A percentile compares a stretch with the other conserved stretches of the same genome.
Conservation (phyloP, 139 green algal genomes). For the Pycnococcus provasolii region DNA sequence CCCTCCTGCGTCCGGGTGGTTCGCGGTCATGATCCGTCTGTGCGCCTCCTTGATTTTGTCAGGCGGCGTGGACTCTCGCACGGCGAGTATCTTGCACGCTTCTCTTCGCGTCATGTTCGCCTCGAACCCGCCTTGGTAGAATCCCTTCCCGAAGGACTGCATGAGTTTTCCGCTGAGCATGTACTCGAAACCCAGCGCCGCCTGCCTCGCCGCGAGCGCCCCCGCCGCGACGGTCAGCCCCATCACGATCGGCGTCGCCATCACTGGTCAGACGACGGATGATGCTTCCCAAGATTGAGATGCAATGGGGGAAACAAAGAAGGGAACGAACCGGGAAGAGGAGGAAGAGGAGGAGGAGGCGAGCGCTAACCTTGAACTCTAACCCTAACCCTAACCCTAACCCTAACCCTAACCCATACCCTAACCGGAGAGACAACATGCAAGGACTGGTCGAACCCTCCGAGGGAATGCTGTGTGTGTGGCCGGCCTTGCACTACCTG, state of each 20-base stretch:
- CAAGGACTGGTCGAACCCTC: too few relatives aligned
- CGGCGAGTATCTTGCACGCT: conserved; percentile 78
- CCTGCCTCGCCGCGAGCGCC: conserved; percentile 56
- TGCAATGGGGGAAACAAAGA: too few relatives aligned
- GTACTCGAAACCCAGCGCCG: conserved; percentile 54
- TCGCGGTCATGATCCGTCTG: conserved; percentile 91
- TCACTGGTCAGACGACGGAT: neutral
- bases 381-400: too few relatives aligned
- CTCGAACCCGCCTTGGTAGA: conserved; percentile 74
- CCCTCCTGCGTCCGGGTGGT: conserved; percentile 91
- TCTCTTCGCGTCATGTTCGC: conserved; percentile 87
- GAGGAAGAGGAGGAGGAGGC: too few relatives aligned
- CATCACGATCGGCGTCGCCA: conserved; percentile 60
- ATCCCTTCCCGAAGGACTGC: neutral
- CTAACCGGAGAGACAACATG: too few relatives aligned
- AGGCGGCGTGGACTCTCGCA: conserved; percentile 64
- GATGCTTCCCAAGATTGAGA: too few relatives aligned
- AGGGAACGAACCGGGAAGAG: too few relatives aligned
- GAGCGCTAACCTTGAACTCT: too few relatives aligned
- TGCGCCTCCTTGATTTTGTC: conserved; percentile 90
- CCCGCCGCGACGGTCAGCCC: conserved; percentile 72
- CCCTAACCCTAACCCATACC: too few relatives aligned
- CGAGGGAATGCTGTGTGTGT: too few relatives aligned
- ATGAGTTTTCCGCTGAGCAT: conserved; percentile 36
- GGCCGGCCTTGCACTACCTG: too few relatives aligned